Evolutionary conservation across 164 flowering plant species (phyloP).

Genomic region (Vitis rotundifolia): DNA sequence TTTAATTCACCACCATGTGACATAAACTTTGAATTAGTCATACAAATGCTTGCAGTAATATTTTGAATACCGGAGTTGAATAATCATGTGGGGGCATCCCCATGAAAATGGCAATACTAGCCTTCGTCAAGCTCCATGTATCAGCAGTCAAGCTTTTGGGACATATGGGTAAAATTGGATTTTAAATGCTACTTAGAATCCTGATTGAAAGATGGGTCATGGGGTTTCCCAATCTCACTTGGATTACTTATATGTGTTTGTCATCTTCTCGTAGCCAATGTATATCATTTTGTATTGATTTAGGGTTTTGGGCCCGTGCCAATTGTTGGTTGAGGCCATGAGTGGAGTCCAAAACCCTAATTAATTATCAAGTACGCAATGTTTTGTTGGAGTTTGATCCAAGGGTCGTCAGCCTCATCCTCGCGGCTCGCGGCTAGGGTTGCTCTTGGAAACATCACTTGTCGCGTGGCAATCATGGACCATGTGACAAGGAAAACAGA

Average conservation of each 20-base stretch:
- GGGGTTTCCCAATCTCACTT: constrained; percentile 24
- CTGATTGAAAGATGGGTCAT: constrained; percentile 1
- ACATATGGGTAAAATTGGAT: too few species aligned
- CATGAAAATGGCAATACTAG: not conserved
- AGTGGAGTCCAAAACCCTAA: constrained; percentile 37
- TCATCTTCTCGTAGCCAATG: constrained; percentile 32
- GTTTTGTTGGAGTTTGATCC: constrained; percentile 26
- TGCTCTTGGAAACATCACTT: not conserved
- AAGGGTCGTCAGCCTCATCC: not conserved
- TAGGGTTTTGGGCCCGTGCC: constrained; percentile 24
- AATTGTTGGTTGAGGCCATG: constrained; percentile 36
- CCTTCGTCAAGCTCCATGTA: too few species aligned
- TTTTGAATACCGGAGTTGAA: too few species aligned
- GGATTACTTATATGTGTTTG: constrained; percentile 15
- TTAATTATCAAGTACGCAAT: constrained; percentile 2
- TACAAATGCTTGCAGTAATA: not conserved
- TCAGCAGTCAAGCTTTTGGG: too few species aligned
- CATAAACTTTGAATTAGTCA: constrained; percentile 19
- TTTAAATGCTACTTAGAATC: too few species aligned
- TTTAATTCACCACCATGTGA: constrained; percentile 29
- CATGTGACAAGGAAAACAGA: not conserved
- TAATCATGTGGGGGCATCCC: too few species aligned
- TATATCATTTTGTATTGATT: constrained; percentile 2
- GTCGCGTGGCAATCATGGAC: not conserved
- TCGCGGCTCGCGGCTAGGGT: not conserved